phyloP scores from a whole-genome alignment of 768 basidiomycete genomes.

The Panaeolus cyanescens region DNA sequence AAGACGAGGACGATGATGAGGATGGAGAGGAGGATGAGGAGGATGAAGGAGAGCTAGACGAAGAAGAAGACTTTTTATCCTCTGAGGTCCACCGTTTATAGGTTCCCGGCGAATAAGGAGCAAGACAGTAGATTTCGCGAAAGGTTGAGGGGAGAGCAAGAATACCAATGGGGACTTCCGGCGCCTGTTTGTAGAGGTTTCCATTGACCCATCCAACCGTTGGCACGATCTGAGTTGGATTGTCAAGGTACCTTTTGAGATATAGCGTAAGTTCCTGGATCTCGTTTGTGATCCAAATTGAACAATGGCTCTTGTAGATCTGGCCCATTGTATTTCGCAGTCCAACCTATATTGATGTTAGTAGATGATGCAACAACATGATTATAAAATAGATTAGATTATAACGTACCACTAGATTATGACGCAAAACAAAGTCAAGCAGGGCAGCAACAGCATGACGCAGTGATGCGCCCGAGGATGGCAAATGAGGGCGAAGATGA shows the following conservation, averaged over 20 bases:
- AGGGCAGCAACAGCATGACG: constrained; percentile 18
- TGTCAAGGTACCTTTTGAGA: neutral
- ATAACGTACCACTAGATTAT: constrained; percentile 29
- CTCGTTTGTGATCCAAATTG: constrained; percentile 18
- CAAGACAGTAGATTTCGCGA: neutral
- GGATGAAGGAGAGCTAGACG: too few species aligned
- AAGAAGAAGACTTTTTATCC: too few species aligned
- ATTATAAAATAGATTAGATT: neutral
- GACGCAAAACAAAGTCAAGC: constrained; percentile 19
- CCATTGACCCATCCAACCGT: constrained; percentile 16
- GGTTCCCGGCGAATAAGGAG: neutral
- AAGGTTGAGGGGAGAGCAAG: neutral
- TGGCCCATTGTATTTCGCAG: constrained; percentile 17
- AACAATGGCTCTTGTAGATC: constrained; percentile 14
- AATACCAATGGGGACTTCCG: neutral
- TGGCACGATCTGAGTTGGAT: neutral
- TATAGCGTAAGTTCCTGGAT: constrained; percentile 4
- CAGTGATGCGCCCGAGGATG: constrained; percentile 21
- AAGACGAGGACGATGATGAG: too few species aligned
- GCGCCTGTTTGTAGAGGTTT: constrained; percentile 5
- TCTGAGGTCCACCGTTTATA: too few species aligned
- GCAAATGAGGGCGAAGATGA: constrained; percentile 19
- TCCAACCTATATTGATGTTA: constrained; percentile 12
- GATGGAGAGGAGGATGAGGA: too few species aligned
- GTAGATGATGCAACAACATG: neutral